Conservation (phyloP, 2,329 filamentous ascomycete genomes). For the Aspergillus aculeatinus region DNA sequence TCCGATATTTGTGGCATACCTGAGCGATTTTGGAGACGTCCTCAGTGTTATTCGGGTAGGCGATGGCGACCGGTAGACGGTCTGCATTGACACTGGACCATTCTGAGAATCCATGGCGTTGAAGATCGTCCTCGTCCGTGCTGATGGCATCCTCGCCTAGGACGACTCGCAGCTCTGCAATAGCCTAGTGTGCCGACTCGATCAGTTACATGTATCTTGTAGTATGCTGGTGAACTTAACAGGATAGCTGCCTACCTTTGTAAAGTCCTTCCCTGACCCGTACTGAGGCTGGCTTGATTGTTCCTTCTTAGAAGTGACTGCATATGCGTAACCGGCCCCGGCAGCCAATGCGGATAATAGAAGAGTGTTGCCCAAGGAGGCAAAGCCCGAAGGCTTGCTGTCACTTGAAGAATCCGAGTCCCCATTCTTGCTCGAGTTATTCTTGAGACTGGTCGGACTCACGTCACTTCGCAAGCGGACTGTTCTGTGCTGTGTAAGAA, state of each 20-base stretch:
- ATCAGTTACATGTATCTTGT: not conserved
- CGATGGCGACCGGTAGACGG: constrained; percentile 62
- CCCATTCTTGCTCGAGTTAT: constrained; percentile 16
- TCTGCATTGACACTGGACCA: constrained; percentile 69
- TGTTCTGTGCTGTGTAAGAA: constrained; percentile 3
- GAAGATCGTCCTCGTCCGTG: constrained; percentile 63
- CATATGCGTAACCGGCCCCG: constrained; percentile 53
- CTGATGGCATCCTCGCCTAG: constrained; percentile 62
- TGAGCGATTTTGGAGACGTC: constrained; percentile 65
- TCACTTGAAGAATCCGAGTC: constrained; percentile 16
- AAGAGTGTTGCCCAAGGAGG: constrained; percentile 50
- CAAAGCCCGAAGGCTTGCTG: constrained; percentile 29
- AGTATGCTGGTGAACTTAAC: no score
- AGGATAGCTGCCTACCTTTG: constrained; percentile 32
- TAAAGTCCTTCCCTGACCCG: constrained; percentile 39
- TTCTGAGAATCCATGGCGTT: constrained; percentile 66
- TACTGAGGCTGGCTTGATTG: constrained; percentile 33
- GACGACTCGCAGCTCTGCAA: constrained; percentile 52
- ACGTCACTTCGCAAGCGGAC: constrained; percentile 23
- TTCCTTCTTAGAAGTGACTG: constrained; percentile 40
- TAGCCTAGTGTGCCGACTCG: constrained; percentile 47
- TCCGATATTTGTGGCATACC: constrained; percentile 73
- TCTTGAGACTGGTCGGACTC: constrained; percentile 1
- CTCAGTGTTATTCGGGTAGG: constrained; percentile 63
- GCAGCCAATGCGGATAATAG: constrained; percentile 52